Base-by-base conservation (phyloP, 2,329 filamentous ascomycete species). In the Nigrograna mackinnonii region DNA sequence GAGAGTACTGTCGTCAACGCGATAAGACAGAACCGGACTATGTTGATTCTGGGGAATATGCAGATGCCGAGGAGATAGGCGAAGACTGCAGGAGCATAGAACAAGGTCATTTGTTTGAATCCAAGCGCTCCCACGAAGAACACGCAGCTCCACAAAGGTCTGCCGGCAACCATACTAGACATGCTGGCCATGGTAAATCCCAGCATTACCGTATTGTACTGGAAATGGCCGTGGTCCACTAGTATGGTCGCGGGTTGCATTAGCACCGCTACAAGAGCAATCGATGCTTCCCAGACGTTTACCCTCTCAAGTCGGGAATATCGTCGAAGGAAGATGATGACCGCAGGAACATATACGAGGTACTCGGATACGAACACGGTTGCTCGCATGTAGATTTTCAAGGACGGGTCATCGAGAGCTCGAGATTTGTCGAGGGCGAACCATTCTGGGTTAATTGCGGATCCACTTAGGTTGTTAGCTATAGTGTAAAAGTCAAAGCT, bases 31-130 rank as follows among this genome's bases (percentile, higher is more conserved):
- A 97, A 81, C 3, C 90, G 83, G 0, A 78, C 66, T 2, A 85
- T 57, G 42, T 86, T 85, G 57, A 91, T 70, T 9, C 77, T 76
- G 1, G 91, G 91, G 50, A 85, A 86, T n/a, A 95, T 57, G 62
- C 91, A 96, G 60, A 85, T 84, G 6, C 92, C 94, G 1, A 97
- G 76, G 2, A 99, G 83, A 62, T 91, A 99, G 22, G 90, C 87
- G 66, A 97, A 97, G 43, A 97, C 85, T 16, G 86, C 85, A 12
- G 95, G 91, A 3, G 95, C 91, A 69, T 96, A 99, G 73, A 97
- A 99, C 13, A 99, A 78, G 1, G 92, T 92, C 95, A 99, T 99
- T 69, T 99, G 94, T 76, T 99, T 99, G 78, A 97, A 99, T 5
- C 90, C 90, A n/a, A 99, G 76, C 3, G 92, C 89, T 13, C 82